Evolutionary conservation across 2,329 filamentous ascomycete species (phyloP).

Genomic region (Plenodomus biglobosus): DNA sequence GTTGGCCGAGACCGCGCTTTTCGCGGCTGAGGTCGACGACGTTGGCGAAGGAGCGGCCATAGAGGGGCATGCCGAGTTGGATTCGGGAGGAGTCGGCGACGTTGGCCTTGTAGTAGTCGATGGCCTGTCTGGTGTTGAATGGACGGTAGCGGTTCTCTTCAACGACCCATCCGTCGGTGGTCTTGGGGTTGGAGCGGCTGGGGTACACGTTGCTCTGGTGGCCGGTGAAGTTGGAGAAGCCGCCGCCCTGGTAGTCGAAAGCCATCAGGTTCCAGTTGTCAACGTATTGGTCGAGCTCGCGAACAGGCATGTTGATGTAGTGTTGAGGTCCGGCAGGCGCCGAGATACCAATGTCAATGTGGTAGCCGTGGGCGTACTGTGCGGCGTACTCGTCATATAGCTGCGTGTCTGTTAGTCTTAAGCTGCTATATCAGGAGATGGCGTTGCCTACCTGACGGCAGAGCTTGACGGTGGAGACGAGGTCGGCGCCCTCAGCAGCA

Average conservation of each 20-base stretch:
- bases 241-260: constrained; percentile 63
- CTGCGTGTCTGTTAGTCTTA: constrained; percentile 16
- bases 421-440: neutral
- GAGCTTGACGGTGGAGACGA: constrained; percentile 42
- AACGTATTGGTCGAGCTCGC: constrained; percentile 47
- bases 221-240: constrained; percentile 72
- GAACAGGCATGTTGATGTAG: constrained; percentile 44
- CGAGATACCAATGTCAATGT: constrained; percentile 49
- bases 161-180: constrained; percentile 24
- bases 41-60: constrained; percentile 35
- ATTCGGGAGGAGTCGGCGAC: constrained; percentile 26
- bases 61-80: constrained; percentile 32
- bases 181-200: constrained; percentile 15
- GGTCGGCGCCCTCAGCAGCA: constrained; percentile 39
- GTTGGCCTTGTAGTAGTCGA: constrained; percentile 27
- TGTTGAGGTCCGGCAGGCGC: constrained; percentile 47
- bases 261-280: constrained; percentile 65
- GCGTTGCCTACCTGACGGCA: constrained; percentile 36
- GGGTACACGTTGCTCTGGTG: constrained; percentile 33
- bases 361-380: constrained; percentile 41
- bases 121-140: constrained; percentile 32
- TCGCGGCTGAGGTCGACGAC: constrained; percentile 19
- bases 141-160: constrained; percentile 2
- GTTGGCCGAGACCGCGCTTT: constrained; percentile 53
- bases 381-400: constrained; percentile 44